Base-by-base conservation (phyloP, 2,329 filamentous ascomycete species). In the Aspergillus latus region DNA sequence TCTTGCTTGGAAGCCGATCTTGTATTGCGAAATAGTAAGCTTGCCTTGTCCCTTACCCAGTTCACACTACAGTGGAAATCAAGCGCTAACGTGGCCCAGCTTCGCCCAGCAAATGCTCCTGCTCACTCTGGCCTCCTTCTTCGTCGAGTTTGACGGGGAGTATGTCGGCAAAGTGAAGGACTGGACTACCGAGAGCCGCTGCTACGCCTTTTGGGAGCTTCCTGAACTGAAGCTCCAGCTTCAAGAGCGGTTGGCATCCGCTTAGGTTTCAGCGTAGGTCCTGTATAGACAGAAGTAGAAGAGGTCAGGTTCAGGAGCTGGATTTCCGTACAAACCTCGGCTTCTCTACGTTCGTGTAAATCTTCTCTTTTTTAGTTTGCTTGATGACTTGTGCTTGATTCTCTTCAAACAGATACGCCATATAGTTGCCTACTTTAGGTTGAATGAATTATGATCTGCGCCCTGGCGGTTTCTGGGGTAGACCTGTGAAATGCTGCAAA, bases 41-140 rank as follows among this genome's bases (percentile, higher is more conserved):
- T 21, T 21, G 1, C 13, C 1, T 3, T 28, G 21, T 10, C 28
- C 13, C 4, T 7, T 29, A 21, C 21, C 21, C 21, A 21, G 21
- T 21, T 21, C 21, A 21, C 21, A 21, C 21, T 21, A 21, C 21
- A 21, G 21, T 21, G 21, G 21, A 21, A 21, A 21, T 21, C 21
- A 21, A 21, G 21, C 21, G 21, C 21, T 21, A 21, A 21, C 21
- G 21, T 21, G 21, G 21, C 21, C 8, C 37, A 57, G 54, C 30
- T 67, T 67, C 49, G 65, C 65, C 1, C 63, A 64, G 30, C 65
- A 67, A 48, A 66, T 67, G 63, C 48, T 67, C 36, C 64, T 66
- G n/a, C 51, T 67, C 5, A 62, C 65, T 3, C 54, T 67, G 15
- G 62, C 61, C 1, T 61, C 60, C 0, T 66, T 67, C 50, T 67